Evolutionary conservation across 2,329 filamentous ascomycete genomes (phyloP), one percentile per base, ranked within the genome.

Genomic region (Aureobasidium sp.): DNA sequence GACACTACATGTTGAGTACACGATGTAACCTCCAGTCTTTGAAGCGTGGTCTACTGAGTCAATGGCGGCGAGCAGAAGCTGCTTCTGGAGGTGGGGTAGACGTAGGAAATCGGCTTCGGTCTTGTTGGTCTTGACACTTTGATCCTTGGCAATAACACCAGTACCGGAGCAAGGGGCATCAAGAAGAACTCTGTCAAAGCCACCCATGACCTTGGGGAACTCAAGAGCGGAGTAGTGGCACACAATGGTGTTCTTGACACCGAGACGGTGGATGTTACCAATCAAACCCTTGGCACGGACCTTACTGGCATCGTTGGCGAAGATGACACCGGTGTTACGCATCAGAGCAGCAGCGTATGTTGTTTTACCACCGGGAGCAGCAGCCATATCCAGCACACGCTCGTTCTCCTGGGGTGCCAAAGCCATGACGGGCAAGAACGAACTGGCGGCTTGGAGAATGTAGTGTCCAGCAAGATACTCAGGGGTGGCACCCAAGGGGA

Each of bases 381-480:
- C 89, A 57, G 94, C 91, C 92, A 97, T 88, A 80, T 96, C 93
- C 61, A 99, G 86, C 56, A 95, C 84, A 39, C 94, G 86, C 79
- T 99, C 93, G 68, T 91, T 83, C 75, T 96, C 90, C 76, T 97
- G 93, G 0, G 94, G 94, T 6, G 90, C 92, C 13, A 99, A 84
- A 10, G 94, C 93, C 91, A 99, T 97, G 70, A 97, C 94, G 66
- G 94, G 94, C 55, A 99, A 82, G 80, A 99, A 99, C 20, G 92
- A 97, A 6, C 90, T 95, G 0, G 94, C 94, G 0, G 94, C 94
- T 79, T 99, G 94, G 13, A 99, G 84, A 69, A 99, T 97, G 79
- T 99, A 99, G 76, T 99, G 91, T 20, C 94, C 94, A 17, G 93
- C 92, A 13, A 99, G 85, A 75, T 99, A 99, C 76, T 99, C 94